These are phyloP conservation scores for Neurospora sp. DNA, from an alignment of 495 filamentous ascomycete genomes.

Conservation along the genomic window DNA sequence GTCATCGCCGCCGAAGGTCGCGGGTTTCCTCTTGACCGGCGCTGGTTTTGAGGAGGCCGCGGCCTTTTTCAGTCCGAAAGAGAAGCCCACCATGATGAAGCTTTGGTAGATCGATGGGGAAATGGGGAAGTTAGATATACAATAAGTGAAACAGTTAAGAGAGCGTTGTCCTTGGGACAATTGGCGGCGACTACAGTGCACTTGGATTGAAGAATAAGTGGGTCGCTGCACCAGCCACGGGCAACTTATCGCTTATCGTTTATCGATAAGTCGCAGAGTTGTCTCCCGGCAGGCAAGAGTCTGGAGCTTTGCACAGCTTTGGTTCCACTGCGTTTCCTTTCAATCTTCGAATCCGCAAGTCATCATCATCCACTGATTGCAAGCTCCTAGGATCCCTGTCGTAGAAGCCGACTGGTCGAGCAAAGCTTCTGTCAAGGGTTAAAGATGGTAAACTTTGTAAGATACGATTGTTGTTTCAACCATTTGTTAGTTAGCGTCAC, in stretches of 20 bases:
- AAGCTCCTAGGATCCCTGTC: background rate
- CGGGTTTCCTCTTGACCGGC: conserved; percentile 10
- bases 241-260: background rate
- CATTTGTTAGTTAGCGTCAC: background rate
- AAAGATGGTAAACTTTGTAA: background rate
- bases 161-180: background rate
- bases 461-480: background rate
- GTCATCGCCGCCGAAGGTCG: conserved; percentile 19
- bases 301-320: background rate
- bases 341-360: background rate
- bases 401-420: background rate
- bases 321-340: background rate
- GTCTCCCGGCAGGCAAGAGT: background rate
- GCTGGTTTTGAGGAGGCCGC: conserved; percentile 8
- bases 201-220: background rate
- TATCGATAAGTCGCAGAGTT: background rate
- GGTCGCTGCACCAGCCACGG: background rate
- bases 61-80: conserved; percentile 29
- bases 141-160: background rate
- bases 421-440: background rate
- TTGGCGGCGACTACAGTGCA: background rate
- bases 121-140: background rate
- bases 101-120: background rate
- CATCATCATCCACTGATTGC: background rate
- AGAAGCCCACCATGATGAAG: conserved; percentile 25